Evolutionary conservation across 1,284 basidiomycete genomes (phyloP), one percentile per base, ranked within the genome.

Genomic region (Vanrija sp.): DNA sequence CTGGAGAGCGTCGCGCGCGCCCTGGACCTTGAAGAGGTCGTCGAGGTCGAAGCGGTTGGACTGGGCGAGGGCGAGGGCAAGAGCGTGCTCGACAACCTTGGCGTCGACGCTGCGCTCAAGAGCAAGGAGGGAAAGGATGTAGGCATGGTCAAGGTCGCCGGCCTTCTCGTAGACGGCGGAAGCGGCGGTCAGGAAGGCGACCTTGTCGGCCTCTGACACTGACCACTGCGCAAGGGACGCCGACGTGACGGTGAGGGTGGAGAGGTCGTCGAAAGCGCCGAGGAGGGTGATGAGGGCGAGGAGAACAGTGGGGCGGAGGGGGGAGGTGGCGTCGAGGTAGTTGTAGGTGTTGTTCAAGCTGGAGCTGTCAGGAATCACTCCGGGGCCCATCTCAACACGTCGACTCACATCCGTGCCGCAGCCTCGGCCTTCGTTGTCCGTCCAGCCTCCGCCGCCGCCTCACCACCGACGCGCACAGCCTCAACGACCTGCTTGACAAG

Each of bases 311-410:
- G 85, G 76, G 26, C 90, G 85, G 52, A 88, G 78, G 12, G 84
- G 69, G 6, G 90, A 91, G 43, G 78, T 79, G 52, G 84, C 80
- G 23, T 90, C 87, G 21, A 88, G 79, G 18, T 85, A 82, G 73
- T 95, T 94, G 83, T 93, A 94, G 38, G 92, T 78, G 75, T 92
- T 93, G 50, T 89, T 87, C 29, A 95, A 78, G 69, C 91, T 93
- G 8, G 25, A 12, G 25, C 21, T 23, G n/a, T 46, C 10, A 29
- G n/a, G 21, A 23, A 46, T 28, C 7, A 8, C 19, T 18, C 34
- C 9, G 18, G 16, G 12, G 7, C 28, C 28, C 34, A 34, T 34
- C 34, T 23, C 21, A 23, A 14, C 34, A 34, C 14, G 26, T 18
- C 26, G 8, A 66, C 73, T 68, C 55, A 77, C 75, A 77, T 69